Base-by-base conservation (phyloP, 306 rosid species). In the Vigna angularis region DNA sequence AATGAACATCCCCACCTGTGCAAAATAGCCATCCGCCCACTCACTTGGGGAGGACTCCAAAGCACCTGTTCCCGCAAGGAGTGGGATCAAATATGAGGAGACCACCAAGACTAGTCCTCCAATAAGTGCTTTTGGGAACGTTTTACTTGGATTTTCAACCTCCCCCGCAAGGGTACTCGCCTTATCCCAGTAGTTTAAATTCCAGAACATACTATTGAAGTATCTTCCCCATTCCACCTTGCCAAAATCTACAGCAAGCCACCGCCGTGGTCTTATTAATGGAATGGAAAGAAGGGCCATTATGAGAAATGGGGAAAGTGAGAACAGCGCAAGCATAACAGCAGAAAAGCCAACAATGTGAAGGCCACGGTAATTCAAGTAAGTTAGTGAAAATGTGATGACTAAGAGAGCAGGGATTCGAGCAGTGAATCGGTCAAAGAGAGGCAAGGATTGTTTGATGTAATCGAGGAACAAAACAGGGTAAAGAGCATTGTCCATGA, bases 111-210 rank as follows among this genome's bases (percentile, higher is more conserved):
- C 64, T 10, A 94, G 86, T 20, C 89, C 97, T 71, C 95, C 97
- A 50, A 84, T n/a, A 77, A 94, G 94, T 3, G 98, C 98, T 81
- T 82, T 90, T 0, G 97, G 98, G 64, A 92, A 94, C 0, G 95
- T 90, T 73, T 85, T 82, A 47, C 90, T 88, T 0, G 98, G 95
- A 86, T 88, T 84, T 9, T 92, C 91, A 70, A 94, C 91, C 88
- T 94, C 98, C 24, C 98, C 98, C 0, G 97, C 95, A 63, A 94
- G 86, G 3, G 98, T 90, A 81, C 98, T 94, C 15, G 95, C 97
- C 82, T 94, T 94, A 17, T 94, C 98, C 98, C 98, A 94, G 50
- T 94, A 92, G 42, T 94, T 94, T 75, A 94, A 69, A 74, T 94
- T 94, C 98, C 98, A 94, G 66, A 94, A 94, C 95, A 94, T 84